These are phyloP conservation scores for Pulveroboletus frians DNA, from an alignment of 768 basidiomycete genomes.

Conservation along the genomic window DNA sequence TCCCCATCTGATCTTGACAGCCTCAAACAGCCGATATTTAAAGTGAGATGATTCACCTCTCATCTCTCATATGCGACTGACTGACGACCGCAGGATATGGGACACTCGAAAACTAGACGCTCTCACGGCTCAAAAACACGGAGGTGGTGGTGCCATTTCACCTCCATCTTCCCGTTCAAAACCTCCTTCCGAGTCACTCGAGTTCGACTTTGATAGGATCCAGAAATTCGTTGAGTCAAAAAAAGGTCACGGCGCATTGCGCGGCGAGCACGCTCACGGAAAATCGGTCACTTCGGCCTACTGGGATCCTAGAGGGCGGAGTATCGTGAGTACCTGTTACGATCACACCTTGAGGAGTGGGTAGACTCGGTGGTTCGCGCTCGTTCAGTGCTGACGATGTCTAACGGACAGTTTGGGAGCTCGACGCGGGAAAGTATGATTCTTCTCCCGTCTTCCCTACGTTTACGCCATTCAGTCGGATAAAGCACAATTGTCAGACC, in stretches of 20 bases:
- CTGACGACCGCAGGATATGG: slow-evolving; percentile 55
- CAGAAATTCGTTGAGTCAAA: slow-evolving; percentile 47
- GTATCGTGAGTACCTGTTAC: slow-evolving; percentile 80
- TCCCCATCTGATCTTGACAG: slow-evolving; percentile 62
- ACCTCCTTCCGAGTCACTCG: slow-evolving; percentile 14
- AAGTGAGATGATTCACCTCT: slow-evolving; percentile 43
- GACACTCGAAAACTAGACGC: slow-evolving; percentile 61
- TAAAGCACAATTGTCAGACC: slow-evolving; percentile 77
- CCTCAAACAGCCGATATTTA: slow-evolving; percentile 66
- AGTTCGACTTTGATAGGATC: slow-evolving; percentile 40
- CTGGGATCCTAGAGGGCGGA: slow-evolving; percentile 78
- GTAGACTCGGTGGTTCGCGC: slow-evolving; percentile 20
- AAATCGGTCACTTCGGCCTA: slow-evolving; percentile 81
- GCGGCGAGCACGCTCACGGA: slow-evolving; percentile 63
- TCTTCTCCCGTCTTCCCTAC: slow-evolving; percentile 48
- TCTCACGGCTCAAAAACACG: slow-evolving; percentile 30
- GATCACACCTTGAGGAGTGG: slow-evolving; percentile 70
- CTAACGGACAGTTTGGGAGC: slow-evolving; percentile 63
- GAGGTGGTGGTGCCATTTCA: slow-evolving; percentile 19
- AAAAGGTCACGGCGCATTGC: slow-evolving; percentile 49
- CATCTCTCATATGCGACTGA: not conserved
- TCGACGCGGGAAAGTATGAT: slow-evolving; percentile 48
- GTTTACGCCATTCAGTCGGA: slow-evolving; percentile 56
- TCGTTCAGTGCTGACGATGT: slow-evolving; percentile 8
- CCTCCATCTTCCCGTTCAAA: slow-evolving; percentile 18